phyloP scores from a whole-genome alignment of 2,329 filamentous ascomycete species.

The Alternaria arborescens region DNA sequence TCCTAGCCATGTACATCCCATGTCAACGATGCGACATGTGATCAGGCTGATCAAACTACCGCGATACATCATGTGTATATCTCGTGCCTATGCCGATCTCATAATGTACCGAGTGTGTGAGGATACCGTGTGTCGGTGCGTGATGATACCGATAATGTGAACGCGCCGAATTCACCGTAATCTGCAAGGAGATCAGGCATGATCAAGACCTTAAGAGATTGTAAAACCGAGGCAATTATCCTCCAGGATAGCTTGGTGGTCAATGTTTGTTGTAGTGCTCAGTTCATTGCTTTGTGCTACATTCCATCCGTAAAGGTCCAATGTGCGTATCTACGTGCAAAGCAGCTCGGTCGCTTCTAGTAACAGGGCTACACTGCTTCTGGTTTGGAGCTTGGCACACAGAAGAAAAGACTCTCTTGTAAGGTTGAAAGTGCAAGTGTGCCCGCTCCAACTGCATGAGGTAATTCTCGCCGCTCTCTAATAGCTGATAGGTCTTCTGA shows the following conservation, averaged over 20 bases:
- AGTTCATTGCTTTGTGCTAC: background rate
- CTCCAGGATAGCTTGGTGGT: background rate
- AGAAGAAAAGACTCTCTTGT: background rate
- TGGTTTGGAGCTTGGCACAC: background rate
- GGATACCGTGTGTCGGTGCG: background rate
- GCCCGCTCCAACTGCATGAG: background rate
- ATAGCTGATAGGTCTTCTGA: background rate
- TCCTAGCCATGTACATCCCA: background rate
- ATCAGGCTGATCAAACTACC: background rate
- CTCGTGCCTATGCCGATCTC: background rate
- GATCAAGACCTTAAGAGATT: background rate
- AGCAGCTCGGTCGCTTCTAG: background rate
- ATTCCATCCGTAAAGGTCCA: background rate
- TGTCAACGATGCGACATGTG: background rate
- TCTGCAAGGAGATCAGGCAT: background rate
- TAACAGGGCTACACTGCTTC: background rate
- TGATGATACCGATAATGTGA: background rate
- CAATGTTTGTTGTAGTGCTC: background rate
- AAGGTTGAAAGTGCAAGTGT: background rate
- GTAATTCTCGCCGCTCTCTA: background rate
- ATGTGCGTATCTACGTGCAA: background rate
- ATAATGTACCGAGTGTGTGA: background rate
- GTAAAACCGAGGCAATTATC: background rate
- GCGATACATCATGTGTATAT: background rate
- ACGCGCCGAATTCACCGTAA: background rate